phyloP scores from a whole-genome alignment of 2,329 filamentous ascomycete species.

The Chaetomium olivaceum region DNA sequence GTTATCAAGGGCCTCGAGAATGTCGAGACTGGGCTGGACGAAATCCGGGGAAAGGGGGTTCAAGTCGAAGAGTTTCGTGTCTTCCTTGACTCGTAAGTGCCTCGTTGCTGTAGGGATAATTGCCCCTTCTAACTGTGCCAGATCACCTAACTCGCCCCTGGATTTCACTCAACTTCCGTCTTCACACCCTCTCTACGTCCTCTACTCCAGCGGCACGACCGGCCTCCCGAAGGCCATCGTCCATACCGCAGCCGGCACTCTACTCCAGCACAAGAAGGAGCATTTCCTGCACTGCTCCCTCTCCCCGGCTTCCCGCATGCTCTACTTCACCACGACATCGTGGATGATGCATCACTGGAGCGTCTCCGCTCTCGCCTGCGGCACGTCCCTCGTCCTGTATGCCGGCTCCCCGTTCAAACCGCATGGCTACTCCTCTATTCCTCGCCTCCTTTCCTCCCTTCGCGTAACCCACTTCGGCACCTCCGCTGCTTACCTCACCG shows the following conservation, averaged over 20 bases:
- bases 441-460: conserved; percentile 76
- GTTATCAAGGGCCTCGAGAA: conserved; percentile 67
- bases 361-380: conserved; percentile 79
- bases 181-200: conserved; percentile 87
- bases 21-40: conserved; percentile 45
- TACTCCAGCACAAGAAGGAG: conserved; percentile 97
- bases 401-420: conserved; percentile 89
- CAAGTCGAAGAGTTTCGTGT: conserved; percentile 47
- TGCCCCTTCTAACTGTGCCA: conserved; percentile 23
- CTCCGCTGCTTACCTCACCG: conserved; percentile 87
- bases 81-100: conserved; percentile 45
- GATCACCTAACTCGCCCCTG: conserved; percentile 48
- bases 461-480: conserved; percentile 92
- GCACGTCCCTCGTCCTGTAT: conserved; percentile 82
- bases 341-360: conserved; percentile 99
- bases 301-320: conserved; percentile 68
- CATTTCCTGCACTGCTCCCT: conserved; percentile 86
- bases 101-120: neutral
- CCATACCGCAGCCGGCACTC: conserved; percentile 83
- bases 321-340: conserved; percentile 93
- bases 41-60: conserved; percentile 44
- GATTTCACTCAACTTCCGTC: conserved; percentile 76
- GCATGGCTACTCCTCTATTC: conserved; percentile 77
- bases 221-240: conserved; percentile 88
- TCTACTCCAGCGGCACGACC: conserved; percentile 92